phyloP scores from a whole-genome alignment of 345 rosid genomes.

The Mercurialis annua region DNA sequence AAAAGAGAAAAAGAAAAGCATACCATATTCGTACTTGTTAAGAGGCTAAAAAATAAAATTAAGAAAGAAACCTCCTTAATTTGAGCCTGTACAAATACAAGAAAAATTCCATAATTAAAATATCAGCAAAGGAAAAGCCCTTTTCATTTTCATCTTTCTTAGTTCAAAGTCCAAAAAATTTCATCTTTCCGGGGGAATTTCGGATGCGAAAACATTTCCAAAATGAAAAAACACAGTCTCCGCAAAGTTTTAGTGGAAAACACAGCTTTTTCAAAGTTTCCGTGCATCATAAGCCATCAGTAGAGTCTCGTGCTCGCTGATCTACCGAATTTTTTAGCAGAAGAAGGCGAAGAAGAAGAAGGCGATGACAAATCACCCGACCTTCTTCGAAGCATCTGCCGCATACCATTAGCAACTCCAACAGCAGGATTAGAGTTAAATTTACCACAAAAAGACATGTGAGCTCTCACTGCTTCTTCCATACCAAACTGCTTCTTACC shows the following conservation, averaged over 20 bases:
- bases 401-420: conserved; percentile 88
- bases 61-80: conserved; percentile 17
- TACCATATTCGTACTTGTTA: background rate
- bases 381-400: conserved; percentile 89
- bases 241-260: too few relatives aligned
- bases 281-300: too few relatives aligned
- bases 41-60: conserved; percentile 7
- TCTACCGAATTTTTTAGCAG: conserved; percentile 65
- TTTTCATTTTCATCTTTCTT: too few relatives aligned
- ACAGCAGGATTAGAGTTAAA: conserved; percentile 84
- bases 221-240: too few relatives aligned
- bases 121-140: conserved; percentile 16
- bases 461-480: conserved; percentile 88
- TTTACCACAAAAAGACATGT: conserved; percentile 89
- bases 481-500: conserved; percentile 42
- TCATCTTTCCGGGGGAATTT: too few relatives aligned
- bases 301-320: conserved; percentile 50
- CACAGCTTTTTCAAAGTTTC: too few relatives aligned
- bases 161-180: too few relatives aligned
- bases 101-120: background rate
- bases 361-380: conserved; percentile 58
- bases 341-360: conserved; percentile 39
- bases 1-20: conserved; percentile 6
- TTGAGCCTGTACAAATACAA: conserved; percentile 29
- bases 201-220: too few relatives aligned